phyloP scores from a whole-genome alignment of 1,139 yeast species.

The Yamadazyma mexicana region DNA sequence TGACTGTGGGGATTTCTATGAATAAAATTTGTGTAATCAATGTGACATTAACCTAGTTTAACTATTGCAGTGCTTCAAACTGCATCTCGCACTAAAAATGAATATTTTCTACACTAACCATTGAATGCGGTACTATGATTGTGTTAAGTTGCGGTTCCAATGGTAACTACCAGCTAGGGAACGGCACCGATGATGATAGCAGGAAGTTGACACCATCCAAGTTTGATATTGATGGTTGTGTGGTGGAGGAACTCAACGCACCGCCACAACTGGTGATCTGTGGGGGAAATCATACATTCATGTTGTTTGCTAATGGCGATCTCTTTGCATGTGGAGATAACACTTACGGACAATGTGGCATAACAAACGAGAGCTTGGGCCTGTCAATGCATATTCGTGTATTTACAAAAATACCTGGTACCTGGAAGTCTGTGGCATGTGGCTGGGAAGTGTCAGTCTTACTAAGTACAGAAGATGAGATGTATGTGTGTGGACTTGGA shows the following conservation, averaged over 20 bases:
- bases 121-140: no score
- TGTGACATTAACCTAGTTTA: no score
- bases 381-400: slow-evolving; percentile 1
- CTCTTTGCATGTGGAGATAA: slow-evolving; percentile 65
- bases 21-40: no score
- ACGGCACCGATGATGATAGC: slow-evolving; percentile 56
- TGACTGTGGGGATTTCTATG: no score
- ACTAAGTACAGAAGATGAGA: slow-evolving; percentile 35
- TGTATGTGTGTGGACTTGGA: slow-evolving; percentile 64
- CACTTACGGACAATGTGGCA: slow-evolving; percentile 54
- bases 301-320: slow-evolving; percentile 54
- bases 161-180: slow-evolving; percentile 76
- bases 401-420: slow-evolving; percentile 29
- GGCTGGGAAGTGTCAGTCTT: slow-evolving; percentile 82
- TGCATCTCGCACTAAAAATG: no score
- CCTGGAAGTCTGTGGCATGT: slow-evolving; percentile 51
- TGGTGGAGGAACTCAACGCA: slow-evolving; percentile 4
- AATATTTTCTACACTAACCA: no score
- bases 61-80: no score
- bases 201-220: slow-evolving; percentile 25
- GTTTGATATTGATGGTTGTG: slow-evolving; percentile 20
- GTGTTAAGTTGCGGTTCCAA: slow-evolving; percentile 69
- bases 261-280: slow-evolving; percentile 44
- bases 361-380: slow-evolving; percentile 6
- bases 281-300: slow-evolving; percentile 87